phyloP scores from a whole-genome alignment of 306 rosid species.

The Mimosa pudica region DNA sequence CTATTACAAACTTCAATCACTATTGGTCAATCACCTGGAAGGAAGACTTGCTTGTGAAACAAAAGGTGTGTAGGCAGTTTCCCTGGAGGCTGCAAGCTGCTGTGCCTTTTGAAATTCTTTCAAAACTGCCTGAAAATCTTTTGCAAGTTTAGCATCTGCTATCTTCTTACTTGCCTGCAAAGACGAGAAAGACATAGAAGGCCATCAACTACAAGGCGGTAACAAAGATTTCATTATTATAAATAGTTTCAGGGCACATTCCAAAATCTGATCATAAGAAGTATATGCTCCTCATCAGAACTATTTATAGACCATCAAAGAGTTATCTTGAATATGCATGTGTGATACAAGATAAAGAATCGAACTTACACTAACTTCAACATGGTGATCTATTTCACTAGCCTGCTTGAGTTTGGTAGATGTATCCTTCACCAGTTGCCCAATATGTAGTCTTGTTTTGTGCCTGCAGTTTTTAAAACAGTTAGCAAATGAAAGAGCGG shows the following conservation, averaged over 20 bases:
- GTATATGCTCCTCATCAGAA: constrained; percentile 47
- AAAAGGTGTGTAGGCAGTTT: constrained; percentile 86
- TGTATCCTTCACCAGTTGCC: constrained; percentile 92
- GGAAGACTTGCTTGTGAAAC: constrained; percentile 76
- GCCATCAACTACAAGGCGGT: background rate
- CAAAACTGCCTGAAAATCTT: constrained; percentile 92
- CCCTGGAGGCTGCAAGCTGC: constrained; percentile 94
- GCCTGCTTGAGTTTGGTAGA: constrained; percentile 92
- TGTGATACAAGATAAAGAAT: constrained; percentile 1
- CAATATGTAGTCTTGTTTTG: constrained; percentile 90
- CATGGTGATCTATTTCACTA: constrained; percentile 84
- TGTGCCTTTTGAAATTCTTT: constrained; percentile 97
- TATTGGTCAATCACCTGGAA: constrained; percentile 58
- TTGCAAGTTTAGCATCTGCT: constrained; percentile 95
- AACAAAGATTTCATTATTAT: constrained; percentile 5
- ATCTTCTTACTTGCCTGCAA: constrained; percentile 87
- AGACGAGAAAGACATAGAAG: constrained; percentile 25
- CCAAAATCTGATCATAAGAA: background rate
- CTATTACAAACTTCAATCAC: constrained; percentile 26
- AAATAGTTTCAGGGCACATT: background rate
- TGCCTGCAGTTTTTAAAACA: constrained; percentile 62
- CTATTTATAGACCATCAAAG: constrained; percentile 18
- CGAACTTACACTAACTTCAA: constrained; percentile 67
- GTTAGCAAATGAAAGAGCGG: background rate
- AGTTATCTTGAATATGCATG: constrained; percentile 21